These are phyloP conservation scores for Wickerhamiella siamensis DNA, from an alignment of 805 yeast genomes.

Conservation along the genomic window DNA sequence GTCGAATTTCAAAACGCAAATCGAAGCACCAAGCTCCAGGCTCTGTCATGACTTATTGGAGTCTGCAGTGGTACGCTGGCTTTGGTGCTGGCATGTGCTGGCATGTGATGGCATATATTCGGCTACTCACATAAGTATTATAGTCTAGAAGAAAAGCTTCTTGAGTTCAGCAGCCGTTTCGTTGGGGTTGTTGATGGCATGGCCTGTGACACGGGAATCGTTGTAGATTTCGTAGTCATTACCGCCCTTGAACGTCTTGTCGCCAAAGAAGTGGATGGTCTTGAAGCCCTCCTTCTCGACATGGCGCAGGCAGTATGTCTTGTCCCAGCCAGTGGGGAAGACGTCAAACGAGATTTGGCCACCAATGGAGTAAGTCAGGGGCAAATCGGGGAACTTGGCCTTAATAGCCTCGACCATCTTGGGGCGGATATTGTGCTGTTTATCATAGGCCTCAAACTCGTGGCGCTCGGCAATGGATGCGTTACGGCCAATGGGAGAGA, in stretches of 20 bases:
- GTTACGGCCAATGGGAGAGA: conserved; percentile 97
- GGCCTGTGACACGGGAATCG: conserved; percentile 91
- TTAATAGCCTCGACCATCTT: too few relatives aligned
- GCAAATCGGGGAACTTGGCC: conserved; percentile 65
- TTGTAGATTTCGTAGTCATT: conserved; percentile 93
- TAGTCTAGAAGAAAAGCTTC: conserved; percentile 75
- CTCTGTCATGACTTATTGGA: conserved; percentile 96
- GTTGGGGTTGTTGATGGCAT: conserved; percentile 75
- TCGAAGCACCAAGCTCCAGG: conserved; percentile 90
- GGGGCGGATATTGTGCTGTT: conserved; percentile 66
- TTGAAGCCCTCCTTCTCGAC: conserved; percentile 73
- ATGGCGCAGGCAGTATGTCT: conserved; percentile 95
- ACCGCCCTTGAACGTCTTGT: conserved; percentile 92
- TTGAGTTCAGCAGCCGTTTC: conserved; percentile 68
- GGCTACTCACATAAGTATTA: conserved; percentile 45
- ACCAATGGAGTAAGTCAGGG: conserved; percentile 92
- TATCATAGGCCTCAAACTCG: conserved; percentile 79
- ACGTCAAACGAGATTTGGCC: conserved; percentile 99
- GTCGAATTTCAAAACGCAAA: conserved; percentile 86
- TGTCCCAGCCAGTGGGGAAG: conserved; percentile 99
- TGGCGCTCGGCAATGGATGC: conserved; percentile 88
- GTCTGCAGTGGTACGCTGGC: conserved; percentile 98
- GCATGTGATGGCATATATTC: too few relatives aligned
- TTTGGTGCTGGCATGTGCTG: conserved; percentile 76
- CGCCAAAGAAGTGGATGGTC: conserved; percentile 95